These are phyloP conservation scores for Fusarium pilosicola DNA, from an alignment of 2,329 filamentous ascomycete species.

Conservation along the genomic window DNA sequence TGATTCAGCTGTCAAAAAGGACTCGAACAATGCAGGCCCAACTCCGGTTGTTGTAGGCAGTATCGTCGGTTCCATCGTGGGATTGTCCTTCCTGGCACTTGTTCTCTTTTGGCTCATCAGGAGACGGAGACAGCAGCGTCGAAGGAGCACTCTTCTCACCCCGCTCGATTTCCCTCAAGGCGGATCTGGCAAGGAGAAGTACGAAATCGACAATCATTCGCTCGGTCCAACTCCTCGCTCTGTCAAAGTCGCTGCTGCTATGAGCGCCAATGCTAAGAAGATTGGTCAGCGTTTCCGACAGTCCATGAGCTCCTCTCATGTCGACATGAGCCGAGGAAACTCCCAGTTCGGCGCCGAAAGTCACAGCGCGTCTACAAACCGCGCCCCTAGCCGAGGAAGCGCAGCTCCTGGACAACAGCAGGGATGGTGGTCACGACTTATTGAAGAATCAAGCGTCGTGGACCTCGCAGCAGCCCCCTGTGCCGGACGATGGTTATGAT, in stretches of 20 bases:
- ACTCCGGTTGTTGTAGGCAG: conserved; percentile 59
- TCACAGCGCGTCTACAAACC: conserved; percentile 49
- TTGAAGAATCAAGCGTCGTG: conserved; percentile 52
- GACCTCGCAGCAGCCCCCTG: conserved; percentile 47
- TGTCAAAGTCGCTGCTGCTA: conserved; percentile 44
- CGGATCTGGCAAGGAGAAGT: conserved; percentile 26
- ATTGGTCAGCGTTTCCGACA: conserved; percentile 35
- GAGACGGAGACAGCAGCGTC: conserved; percentile 51
- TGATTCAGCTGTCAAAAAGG: conserved; percentile 12
- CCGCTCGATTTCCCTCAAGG: conserved; percentile 53
- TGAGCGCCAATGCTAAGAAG: conserved; percentile 45
- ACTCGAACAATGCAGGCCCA: conserved; percentile 22
- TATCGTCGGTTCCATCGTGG: conserved; percentile 60
- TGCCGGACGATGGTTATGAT: conserved; percentile 29
- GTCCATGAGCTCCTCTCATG: conserved; percentile 47
- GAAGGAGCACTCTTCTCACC: conserved; percentile 61
- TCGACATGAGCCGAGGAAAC: conserved; percentile 63
- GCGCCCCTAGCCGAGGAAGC: conserved; percentile 11
- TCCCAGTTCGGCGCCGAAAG: conserved; percentile 59
- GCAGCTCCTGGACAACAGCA: conserved; percentile 27
- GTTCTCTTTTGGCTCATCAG: conserved; percentile 61
- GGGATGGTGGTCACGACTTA: conserved; percentile 59
- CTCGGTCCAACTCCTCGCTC: conserved; percentile 60
- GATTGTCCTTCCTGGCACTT: conserved; percentile 55
- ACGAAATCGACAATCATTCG: conserved; percentile 55